phyloP scores from a whole-genome alignment of 2,329 filamentous ascomycete genomes.

The Cladosporium sphaerospermum region DNA sequence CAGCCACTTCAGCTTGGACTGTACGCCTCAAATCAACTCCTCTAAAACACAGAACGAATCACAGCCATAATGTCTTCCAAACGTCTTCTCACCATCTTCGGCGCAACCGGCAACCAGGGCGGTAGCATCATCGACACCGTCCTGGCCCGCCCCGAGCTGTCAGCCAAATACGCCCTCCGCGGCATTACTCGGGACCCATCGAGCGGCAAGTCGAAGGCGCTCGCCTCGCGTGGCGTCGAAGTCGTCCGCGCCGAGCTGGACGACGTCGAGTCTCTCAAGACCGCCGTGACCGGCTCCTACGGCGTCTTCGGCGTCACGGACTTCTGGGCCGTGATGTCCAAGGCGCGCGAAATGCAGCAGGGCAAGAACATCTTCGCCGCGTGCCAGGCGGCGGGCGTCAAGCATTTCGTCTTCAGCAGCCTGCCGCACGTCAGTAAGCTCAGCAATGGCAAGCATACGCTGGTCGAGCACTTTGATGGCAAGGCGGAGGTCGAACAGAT shows the following conservation, averaged over 20 bases:
- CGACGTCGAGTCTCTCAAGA: slow-evolving; percentile 39
- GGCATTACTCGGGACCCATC: slow-evolving; percentile 49
- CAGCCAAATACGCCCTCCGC: slow-evolving; percentile 47
- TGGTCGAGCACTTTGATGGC: slow-evolving; percentile 34
- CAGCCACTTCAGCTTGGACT: too few relatives aligned
- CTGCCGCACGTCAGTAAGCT: slow-evolving; percentile 24
- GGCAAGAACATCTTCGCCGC: slow-evolving; percentile 32
- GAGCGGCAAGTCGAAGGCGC: slow-evolving; percentile 40
- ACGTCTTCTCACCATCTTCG: slow-evolving; percentile 52
- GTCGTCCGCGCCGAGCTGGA: slow-evolving; percentile 49
- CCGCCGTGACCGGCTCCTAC: slow-evolving; percentile 41
- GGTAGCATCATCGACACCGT: slow-evolving; percentile 47
- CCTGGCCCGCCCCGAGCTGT: slow-evolving; percentile 38
- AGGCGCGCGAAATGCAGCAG: slow-evolving; percentile 28
- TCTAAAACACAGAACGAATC: too few relatives aligned
- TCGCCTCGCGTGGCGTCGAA: slow-evolving; percentile 44
- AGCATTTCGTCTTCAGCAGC: slow-evolving; percentile 36
- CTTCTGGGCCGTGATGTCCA: slow-evolving; percentile 39
- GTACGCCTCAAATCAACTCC: too few relatives aligned
- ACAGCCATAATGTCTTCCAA: slow-evolving; percentile 17
- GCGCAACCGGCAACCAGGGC: slow-evolving; percentile 57
- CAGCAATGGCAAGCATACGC: slow-evolving; percentile 26
- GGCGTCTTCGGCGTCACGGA: slow-evolving; percentile 51
- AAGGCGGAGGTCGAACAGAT: slow-evolving; percentile 33
- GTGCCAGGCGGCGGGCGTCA: slow-evolving; percentile 24